Evolutionary conservation across 1,139 yeast species (phyloP), one percentile per base, ranked within the genome.

Genomic region (Spathaspora sp.): DNA sequence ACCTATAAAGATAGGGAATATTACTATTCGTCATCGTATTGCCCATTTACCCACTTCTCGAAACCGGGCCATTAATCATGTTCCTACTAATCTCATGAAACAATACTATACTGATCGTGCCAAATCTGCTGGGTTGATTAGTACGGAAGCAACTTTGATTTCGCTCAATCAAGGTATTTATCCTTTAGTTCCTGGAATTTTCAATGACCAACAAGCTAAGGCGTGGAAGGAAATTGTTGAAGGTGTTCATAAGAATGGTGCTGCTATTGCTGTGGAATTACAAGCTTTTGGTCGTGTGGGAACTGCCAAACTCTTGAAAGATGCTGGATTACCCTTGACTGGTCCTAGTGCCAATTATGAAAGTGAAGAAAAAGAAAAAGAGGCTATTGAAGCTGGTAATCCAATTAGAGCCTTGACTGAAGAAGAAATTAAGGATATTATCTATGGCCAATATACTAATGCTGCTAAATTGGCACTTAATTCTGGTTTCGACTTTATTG

Each of bases 241-340:
- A 38, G 76, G 68, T 50, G 80, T 72, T 16, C 86, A 81, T 56
- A 59, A 76, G 1, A 80, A 78, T 49, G 70, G 70, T 42, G 68
- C 65, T 24, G 60, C 59, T 29, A 69, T 78, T 47, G 85, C 83
- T 38, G 61, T 78, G 41, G 85, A 80, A 57, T 39, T 80, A 25
- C 75, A 85, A 83, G 71, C 67, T 38, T 57, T 81, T 43, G 89
- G 88, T 44, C 71, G 86, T 57, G 68, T 60, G 55, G 51, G 72
- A 70, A 63, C 65, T 3, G 70, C 67, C n/a, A 59, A 69, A 24
- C 54, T 72, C 3, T 68, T 74, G 18, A 81, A 70, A 2, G 78
- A 84, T 2, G 71, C 81, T 31, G 65, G 76, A 2, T 48, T 70
- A 17, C 57, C 64, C 29, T 66, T 55, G 44, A 60, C 58, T 24